phyloP scores from a whole-genome alignment of 768 basidiomycete genomes.

The Pleurotus tuber-regium region DNA sequence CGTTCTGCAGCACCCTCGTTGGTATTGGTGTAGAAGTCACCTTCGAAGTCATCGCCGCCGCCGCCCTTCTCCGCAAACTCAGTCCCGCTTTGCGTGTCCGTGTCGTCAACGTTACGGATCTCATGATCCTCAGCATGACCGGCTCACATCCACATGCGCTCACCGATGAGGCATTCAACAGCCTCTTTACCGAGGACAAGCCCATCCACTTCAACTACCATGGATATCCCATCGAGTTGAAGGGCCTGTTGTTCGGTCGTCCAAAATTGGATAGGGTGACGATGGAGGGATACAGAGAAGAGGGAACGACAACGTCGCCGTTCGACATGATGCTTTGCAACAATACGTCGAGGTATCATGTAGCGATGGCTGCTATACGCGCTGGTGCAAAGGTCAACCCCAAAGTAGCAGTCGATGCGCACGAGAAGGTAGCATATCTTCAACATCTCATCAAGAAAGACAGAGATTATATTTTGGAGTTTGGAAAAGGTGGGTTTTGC shows the following conservation, averaged over 20 bases:
- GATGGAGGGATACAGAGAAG: slow-evolving; percentile 65
- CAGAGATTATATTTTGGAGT: slow-evolving; percentile 54
- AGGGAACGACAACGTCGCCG: slow-evolving; percentile 82
- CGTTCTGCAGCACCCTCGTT: slow-evolving; percentile 79
- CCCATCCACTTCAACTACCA: slow-evolving; percentile 83
- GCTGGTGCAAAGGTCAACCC: slow-evolving; percentile 51
- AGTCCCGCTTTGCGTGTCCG: slow-evolving; percentile 75
- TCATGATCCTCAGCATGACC: slow-evolving; percentile 74
- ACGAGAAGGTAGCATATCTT: slow-evolving; percentile 53
- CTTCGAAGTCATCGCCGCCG: slow-evolving; percentile 86
- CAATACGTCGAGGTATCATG: slow-evolving; percentile 62
- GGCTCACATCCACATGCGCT: slow-evolving; percentile 80
- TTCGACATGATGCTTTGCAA: slow-evolving; percentile 83
- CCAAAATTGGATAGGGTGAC: slow-evolving; percentile 45
- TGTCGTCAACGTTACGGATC: slow-evolving; percentile 87
- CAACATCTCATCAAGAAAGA: slow-evolving; percentile 62
- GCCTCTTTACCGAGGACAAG: slow-evolving; percentile 70
- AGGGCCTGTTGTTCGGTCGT: slow-evolving; percentile 62
- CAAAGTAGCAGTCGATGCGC: slow-evolving; percentile 54
- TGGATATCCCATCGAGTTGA: slow-evolving; percentile 72
- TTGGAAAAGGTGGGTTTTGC: slow-evolving; percentile 56
- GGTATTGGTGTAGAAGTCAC: slow-evolving; percentile 89
- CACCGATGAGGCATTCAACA: slow-evolving; percentile 54
- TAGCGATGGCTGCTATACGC: slow-evolving; percentile 60
- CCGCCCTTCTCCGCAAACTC: slow-evolving; percentile 69